Evolutionary conservation across 208 protist genomes (phyloP), one percentile per base, ranked within the genome.

Genomic region (Crithidia brevicula): DNA sequence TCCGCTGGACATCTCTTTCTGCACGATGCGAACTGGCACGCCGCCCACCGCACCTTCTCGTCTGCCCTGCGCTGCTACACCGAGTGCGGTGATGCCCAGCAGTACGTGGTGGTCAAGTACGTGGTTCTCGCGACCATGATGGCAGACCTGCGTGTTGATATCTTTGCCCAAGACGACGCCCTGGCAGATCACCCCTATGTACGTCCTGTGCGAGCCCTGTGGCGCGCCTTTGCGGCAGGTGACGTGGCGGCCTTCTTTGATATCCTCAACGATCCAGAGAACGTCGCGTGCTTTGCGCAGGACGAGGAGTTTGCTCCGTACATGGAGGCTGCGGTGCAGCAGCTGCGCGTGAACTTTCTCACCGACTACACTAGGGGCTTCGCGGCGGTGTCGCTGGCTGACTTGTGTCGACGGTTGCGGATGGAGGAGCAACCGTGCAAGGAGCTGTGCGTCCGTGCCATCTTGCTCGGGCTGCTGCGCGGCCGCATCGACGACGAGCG

Each of bases 11-110:
- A 94, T 56, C 85, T 97, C 75, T 93, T 87, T 61, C 79, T 96
- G 28, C 76, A 85, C 54, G 74, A 95, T 36, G 81, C 74, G n/a
- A 81, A 98, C 59, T 99, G 94, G 91, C 62, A 70, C 31, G 81
- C 88, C 7, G 98, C 98, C 22, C 81, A 98, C 70, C 73, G 81
- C 10, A 91, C 98, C 61, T 99, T 99, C 66, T 96, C 97, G 43
- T 50, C 72, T 6, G 94, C 96, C 0, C 97, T 98, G 78, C 87
- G 88, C 53, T 78, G 90, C 78, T 98, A 98, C 77, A 97, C 98
- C 68, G 97, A 99, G 61, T 83, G 82, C 38, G 97, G 96, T 20
- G 97, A 99, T 74, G 88, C 89, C 20, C 98, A 96, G 68, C 64
- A 89, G 42, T 98, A 88, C 67, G 88, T 95, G 36, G 86, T 96